Evolutionary conservation across 768 basidiomycete species (phyloP).

Genomic region (Amanita rimosa): DNA sequence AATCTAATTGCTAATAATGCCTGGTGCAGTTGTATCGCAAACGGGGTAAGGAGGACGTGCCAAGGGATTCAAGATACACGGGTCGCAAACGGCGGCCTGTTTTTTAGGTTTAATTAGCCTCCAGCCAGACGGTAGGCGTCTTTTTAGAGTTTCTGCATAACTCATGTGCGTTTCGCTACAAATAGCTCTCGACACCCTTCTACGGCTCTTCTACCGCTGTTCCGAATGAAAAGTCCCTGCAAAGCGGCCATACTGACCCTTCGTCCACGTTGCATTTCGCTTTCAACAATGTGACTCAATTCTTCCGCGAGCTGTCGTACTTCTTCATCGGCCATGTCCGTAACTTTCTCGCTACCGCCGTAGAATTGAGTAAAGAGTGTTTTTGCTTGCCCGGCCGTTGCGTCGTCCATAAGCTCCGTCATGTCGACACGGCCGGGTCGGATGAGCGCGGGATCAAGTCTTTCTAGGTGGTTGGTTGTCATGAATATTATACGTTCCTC

Average conservation of each 20-base stretch:
- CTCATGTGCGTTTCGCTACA: slow-evolving; percentile 13
- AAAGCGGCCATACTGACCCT: slow-evolving; percentile 91
- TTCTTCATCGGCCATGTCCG: slow-evolving; percentile 20
- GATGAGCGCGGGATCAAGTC: slow-evolving; percentile 88
- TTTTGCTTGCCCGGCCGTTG: slow-evolving; percentile 69
- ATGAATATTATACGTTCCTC: slow-evolving; percentile 98
- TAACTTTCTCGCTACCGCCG: slow-evolving; percentile 27
- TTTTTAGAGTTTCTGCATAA: background rate
- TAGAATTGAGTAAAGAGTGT: slow-evolving; percentile 82
- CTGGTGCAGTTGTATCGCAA: slow-evolving; percentile 59
- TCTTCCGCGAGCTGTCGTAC: slow-evolving; percentile 34
- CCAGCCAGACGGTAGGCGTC: slow-evolving; percentile 5
- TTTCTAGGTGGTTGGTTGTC: slow-evolving; percentile 94
- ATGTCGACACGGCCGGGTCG: slow-evolving; percentile 94
- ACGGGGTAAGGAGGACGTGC: slow-evolving; percentile 79
- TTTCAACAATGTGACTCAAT: slow-evolving; percentile 42
- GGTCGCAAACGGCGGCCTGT: slow-evolving; percentile 76
- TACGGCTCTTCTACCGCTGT: slow-evolving; percentile 45
- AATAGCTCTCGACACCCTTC: slow-evolving; percentile 36
- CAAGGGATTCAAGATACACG: slow-evolving; percentile 80
- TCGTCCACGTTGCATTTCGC: slow-evolving; percentile 38
- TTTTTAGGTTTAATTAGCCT: slow-evolving; percentile 41
- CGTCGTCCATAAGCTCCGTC: slow-evolving; percentile 75
- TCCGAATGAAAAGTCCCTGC: slow-evolving; percentile 90
- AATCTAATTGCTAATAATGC: background rate